These are phyloP conservation scores for Brettanomyces bruxellensis DNA, from an alignment of 805 yeast species.

Conservation along the genomic window DNA sequence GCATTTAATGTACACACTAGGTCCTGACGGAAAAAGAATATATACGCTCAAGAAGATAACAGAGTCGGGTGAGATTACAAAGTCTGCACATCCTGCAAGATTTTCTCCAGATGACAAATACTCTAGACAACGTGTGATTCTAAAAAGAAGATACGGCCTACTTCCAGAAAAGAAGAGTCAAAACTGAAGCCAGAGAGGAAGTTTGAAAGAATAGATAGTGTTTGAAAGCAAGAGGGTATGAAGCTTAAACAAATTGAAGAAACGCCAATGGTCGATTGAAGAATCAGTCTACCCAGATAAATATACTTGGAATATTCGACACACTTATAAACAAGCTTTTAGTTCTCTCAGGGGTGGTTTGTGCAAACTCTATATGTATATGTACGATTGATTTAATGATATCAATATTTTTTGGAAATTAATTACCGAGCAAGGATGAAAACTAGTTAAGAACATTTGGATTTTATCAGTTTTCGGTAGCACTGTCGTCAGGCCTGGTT, in stretches of 20 bases:
- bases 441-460: too few relatives aligned
- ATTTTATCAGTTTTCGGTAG: too few relatives aligned
- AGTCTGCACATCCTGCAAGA: constrained; percentile 99
- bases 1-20: constrained; percentile 99
- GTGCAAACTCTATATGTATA: not conserved
- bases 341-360: too few relatives aligned
- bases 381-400: not conserved
- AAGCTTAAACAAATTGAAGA: too few relatives aligned
- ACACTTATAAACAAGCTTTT: too few relatives aligned
- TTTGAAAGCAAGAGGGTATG: too few relatives aligned
- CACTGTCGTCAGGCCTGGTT: constrained; percentile 22
- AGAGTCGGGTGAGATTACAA: constrained; percentile 87
- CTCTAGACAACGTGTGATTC: constrained; percentile 97
- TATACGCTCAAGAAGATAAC: constrained; percentile 84
- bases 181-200: not conserved
- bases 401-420: too few relatives aligned
- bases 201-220: too few relatives aligned
- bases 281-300: not conserved
- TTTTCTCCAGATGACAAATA: constrained; percentile 99
- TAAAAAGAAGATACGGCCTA: constrained; percentile 87
- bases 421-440: too few relatives aligned
- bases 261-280: too few relatives aligned
- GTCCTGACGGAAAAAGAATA: constrained; percentile 89
- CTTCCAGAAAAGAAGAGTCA: constrained; percentile 40
- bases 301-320: not conserved